Evolutionary conservation across 192 early-diverging fungal species (phyloP).

Genomic region (Backusella sp.): DNA sequence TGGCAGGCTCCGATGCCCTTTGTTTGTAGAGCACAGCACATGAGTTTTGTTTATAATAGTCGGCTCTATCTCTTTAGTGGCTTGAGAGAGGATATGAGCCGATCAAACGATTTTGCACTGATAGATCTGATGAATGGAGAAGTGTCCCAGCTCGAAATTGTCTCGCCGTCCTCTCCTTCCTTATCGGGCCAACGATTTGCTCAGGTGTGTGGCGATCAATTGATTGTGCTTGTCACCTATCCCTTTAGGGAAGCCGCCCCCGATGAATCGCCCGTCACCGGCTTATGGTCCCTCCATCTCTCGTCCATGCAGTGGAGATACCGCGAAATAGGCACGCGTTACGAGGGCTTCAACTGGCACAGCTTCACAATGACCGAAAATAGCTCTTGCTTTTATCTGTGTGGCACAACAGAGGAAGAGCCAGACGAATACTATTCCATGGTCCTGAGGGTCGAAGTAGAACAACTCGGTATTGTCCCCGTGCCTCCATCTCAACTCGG

Average conservation of each 20-base stretch:
- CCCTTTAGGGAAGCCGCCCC: not conserved
- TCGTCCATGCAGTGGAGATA: constrained; percentile 54
- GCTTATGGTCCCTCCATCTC: constrained; percentile 61
- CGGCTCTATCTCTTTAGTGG: constrained; percentile 65
- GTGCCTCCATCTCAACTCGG: constrained; percentile 52
- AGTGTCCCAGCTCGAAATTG: constrained; percentile 48
- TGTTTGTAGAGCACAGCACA: constrained; percentile 52
- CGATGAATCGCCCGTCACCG: constrained; percentile 27
- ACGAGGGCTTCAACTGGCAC: constrained; percentile 51
- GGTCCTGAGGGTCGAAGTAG: constrained; percentile 54
- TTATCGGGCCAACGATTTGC: constrained; percentile 60
- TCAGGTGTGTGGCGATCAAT: constrained; percentile 57
- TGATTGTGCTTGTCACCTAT: constrained; percentile 48
- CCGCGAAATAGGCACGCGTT: constrained; percentile 31
- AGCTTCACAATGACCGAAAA: constrained; percentile 59
- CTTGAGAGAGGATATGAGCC: constrained; percentile 54
- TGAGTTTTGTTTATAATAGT: constrained; percentile 50
- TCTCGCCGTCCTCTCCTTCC: constrained; percentile 48
- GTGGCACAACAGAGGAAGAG: constrained; percentile 53
- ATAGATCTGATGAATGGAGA: constrained; percentile 45
- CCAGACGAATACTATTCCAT: constrained; percentile 60
- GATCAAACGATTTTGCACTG: constrained; percentile 51
- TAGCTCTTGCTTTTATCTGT: constrained; percentile 47
- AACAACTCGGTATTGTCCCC: constrained; percentile 51
- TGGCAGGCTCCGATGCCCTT: constrained; percentile 58